Conservation (phyloP, 257 asterid genomes). For the Primulina huaijiensis region DNA sequence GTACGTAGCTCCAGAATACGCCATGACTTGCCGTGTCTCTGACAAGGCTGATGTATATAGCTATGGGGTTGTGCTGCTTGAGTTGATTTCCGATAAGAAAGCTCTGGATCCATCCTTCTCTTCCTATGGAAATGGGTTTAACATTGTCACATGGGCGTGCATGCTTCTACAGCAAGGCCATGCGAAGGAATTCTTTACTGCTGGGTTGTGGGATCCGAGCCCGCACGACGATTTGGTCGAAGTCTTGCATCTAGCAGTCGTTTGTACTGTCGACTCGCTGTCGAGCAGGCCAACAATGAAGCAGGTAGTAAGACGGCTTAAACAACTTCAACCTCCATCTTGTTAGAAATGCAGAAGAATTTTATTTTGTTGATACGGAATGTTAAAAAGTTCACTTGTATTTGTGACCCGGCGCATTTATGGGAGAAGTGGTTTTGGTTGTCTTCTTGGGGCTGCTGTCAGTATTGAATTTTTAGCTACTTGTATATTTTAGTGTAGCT, state of each 20-base stretch:
- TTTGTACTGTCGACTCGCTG: constrained; percentile 77
- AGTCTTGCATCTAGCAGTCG: constrained; percentile 71
- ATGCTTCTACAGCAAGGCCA: constrained; percentile 81
- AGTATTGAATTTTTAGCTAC: background rate
- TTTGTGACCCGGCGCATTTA: constrained; percentile 28
- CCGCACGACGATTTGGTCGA: constrained; percentile 90
- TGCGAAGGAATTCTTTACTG: constrained; percentile 78
- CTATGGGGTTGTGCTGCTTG: constrained; percentile 85
- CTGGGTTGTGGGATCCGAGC: constrained; percentile 89
- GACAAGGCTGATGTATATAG: constrained; percentile 95
- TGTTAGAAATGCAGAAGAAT: constrained; percentile 38
- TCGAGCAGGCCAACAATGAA: constrained; percentile 88
- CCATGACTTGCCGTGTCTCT: constrained; percentile 92
- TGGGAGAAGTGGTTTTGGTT: constrained; percentile 24
- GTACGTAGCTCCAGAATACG: constrained; percentile 94
- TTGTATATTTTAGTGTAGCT: background rate
- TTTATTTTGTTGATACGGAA: constrained; percentile 9
- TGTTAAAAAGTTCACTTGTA: constrained; percentile 19
- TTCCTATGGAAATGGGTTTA: constrained; percentile 78
- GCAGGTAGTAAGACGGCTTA: constrained; percentile 82
- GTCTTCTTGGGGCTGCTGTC: constrained; percentile 21
- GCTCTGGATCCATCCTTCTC: constrained; percentile 89
- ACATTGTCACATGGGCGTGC: constrained; percentile 88
- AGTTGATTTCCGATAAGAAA: constrained; percentile 83
- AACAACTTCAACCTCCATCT: constrained; percentile 84